A percentile compares a stretch with the other conserved stretches of the same genome.
phyloP scores from a whole-genome alignment of 768 basidiomycete genomes.

The Clitopilus passeckerianus region DNA sequence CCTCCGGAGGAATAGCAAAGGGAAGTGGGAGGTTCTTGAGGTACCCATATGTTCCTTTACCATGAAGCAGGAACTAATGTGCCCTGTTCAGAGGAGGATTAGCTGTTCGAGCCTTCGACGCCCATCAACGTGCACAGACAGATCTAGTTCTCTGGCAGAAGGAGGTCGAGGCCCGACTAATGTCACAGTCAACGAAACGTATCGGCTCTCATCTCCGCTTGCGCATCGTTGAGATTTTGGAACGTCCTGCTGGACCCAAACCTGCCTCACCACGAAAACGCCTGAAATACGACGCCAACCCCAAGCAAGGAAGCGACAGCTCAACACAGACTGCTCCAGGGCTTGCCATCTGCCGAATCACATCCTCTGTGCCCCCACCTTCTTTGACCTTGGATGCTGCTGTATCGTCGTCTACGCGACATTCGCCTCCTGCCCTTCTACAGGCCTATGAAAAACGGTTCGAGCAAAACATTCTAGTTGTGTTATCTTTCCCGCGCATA shows the following conservation, averaged over 20 bases:
- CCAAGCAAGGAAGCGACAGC: slow-evolving; percentile 5
- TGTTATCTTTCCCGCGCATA: slow-evolving; percentile 29
- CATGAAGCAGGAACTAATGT: not conserved
- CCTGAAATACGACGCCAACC: not conserved
- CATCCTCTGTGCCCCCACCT: slow-evolving; percentile 12
- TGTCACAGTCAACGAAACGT: slow-evolving; percentile 20
- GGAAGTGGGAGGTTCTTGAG: slow-evolving; percentile 36
- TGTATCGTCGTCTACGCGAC: not conserved
- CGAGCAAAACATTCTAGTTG: slow-evolving; percentile 21
- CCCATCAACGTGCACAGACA: slow-evolving; percentile 38
- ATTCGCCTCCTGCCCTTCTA: slow-evolving; percentile 6
- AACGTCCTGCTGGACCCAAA: slow-evolving; percentile 20
- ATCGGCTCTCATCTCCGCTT: slow-evolving; percentile 38
- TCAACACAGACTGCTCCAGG: slow-evolving; percentile 22
- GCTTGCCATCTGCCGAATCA: slow-evolving; percentile 38
- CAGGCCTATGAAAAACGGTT: slow-evolving; percentile 8
- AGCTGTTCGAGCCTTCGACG: slow-evolving; percentile 42
- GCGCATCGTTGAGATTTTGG: slow-evolving; percentile 36
- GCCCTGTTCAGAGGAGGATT: slow-evolving; percentile 44
- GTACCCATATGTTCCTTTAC: slow-evolving; percentile 25
- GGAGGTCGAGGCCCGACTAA: slow-evolving; percentile 32
- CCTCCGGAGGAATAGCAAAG: slow-evolving; percentile 27
- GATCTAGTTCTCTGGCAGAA: slow-evolving; percentile 49
- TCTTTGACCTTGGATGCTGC: not conserved
- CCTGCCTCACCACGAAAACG: slow-evolving; percentile 21